phyloP scores from a whole-genome alignment of 2,329 filamentous ascomycete genomes.

The Coniochaeta sp. region DNA sequence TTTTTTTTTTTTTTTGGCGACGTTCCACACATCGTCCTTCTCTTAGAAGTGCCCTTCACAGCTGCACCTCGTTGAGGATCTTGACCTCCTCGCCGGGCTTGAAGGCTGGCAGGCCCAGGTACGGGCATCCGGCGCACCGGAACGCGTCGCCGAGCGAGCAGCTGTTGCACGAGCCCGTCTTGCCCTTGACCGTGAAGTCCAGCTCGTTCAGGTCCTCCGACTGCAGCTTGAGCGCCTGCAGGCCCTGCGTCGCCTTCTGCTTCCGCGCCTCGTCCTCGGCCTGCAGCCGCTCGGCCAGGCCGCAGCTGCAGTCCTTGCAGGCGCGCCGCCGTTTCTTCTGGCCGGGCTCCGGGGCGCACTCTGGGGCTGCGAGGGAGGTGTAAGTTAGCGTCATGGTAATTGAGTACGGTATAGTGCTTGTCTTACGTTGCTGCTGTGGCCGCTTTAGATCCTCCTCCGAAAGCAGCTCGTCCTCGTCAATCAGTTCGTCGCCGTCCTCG shows the following conservation, averaged over 20 bases:
- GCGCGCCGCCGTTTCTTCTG: slow-evolving; percentile 70
- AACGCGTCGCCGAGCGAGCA: slow-evolving; percentile 91
- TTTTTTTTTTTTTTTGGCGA: no score
- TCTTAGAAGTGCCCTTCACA: slow-evolving; percentile 37
- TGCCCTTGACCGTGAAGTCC: slow-evolving; percentile 96
- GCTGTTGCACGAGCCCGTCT: slow-evolving; percentile 90
- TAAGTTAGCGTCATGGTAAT: slow-evolving; percentile 15
- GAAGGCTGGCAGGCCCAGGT: slow-evolving; percentile 89
- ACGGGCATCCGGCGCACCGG: slow-evolving; percentile 66
- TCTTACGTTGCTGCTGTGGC: slow-evolving; percentile 75
- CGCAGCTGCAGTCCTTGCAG: slow-evolving; percentile 97
- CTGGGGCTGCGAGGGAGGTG: slow-evolving; percentile 48
- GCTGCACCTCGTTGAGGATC: slow-evolving; percentile 78
- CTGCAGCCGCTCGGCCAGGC: slow-evolving; percentile 76
- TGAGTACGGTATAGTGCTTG: background rate
- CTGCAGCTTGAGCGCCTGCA: slow-evolving; percentile 57
- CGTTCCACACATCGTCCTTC: background rate
- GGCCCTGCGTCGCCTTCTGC: slow-evolving; percentile 20
- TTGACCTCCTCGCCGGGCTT: slow-evolving; percentile 93
- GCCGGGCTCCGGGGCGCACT: slow-evolving; percentile 79
- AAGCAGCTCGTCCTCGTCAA: slow-evolving; percentile 84
- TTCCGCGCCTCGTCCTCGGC: slow-evolving; percentile 60
- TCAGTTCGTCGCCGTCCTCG: slow-evolving; percentile 70
- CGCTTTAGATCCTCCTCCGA: slow-evolving; percentile 76
- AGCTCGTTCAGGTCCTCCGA: slow-evolving; percentile 79